phyloP scores from a whole-genome alignment of 1,139 yeast genomes.

The Kodamaea fungicola region DNA sequence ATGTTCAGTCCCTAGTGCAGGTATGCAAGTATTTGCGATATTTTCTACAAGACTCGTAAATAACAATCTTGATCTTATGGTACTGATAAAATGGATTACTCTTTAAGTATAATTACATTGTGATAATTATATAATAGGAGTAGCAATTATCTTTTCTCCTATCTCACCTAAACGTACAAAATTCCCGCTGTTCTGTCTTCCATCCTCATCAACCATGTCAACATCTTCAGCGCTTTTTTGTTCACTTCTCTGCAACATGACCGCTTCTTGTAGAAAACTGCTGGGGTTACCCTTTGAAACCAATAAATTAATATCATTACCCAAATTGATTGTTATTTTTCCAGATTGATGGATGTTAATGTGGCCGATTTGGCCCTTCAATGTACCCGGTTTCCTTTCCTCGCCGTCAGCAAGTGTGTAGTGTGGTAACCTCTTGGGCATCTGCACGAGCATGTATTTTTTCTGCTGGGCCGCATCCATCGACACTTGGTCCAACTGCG shows the following conservation, averaged over 20 bases:
- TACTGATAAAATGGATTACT: too few relatives aligned
- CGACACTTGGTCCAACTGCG: slow-evolving; percentile 21
- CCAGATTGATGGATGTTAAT: slow-evolving; percentile 81
- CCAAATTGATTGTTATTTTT: slow-evolving; percentile 67
- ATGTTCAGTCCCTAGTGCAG: too few relatives aligned
- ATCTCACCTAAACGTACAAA: slow-evolving; percentile 62
- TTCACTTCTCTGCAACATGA: slow-evolving; percentile 43
- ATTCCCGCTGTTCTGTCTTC: slow-evolving; percentile 31
- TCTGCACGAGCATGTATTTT: slow-evolving; percentile 56
- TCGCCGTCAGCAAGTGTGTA: slow-evolving; percentile 10
- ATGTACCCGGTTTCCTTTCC: neutral
- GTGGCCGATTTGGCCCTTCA: slow-evolving; percentile 62
- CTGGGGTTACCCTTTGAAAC: slow-evolving; percentile 72
- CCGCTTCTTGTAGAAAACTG: slow-evolving; percentile 72
- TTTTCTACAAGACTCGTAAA: too few relatives aligned
- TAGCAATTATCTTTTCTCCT: slow-evolving; percentile 52
- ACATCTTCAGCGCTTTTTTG: slow-evolving; percentile 18
- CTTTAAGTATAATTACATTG: too few relatives aligned
- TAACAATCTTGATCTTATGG: too few relatives aligned
- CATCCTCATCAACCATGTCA: slow-evolving; percentile 34
- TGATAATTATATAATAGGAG: slow-evolving; percentile 30
- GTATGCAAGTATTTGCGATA: too few relatives aligned
- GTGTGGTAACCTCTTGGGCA: slow-evolving; percentile 66
- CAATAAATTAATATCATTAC: slow-evolving; percentile 61
- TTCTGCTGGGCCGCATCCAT: slow-evolving; percentile 9